phyloP scores from a whole-genome alignment of 495 filamentous ascomycete genomes.

The Penicillium fimorum region DNA sequence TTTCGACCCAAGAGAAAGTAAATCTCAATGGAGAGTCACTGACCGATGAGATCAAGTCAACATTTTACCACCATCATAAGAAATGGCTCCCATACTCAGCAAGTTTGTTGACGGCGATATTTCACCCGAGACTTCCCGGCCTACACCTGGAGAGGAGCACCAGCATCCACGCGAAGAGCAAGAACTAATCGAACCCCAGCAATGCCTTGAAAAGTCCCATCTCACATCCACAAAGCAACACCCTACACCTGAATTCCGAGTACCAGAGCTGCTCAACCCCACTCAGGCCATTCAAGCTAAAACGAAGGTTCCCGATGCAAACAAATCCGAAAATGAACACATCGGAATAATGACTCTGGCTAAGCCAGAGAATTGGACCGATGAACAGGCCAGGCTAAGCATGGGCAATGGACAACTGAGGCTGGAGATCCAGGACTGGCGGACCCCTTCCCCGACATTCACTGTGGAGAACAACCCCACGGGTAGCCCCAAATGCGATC shows the following conservation, averaged over 20 bases:
- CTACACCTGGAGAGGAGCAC: background rate
- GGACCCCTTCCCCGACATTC: background rate
- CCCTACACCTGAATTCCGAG: background rate
- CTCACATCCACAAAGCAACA: background rate
- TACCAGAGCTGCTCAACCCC: background rate
- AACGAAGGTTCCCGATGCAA: background rate
- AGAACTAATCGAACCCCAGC: background rate
- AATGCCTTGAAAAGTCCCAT: background rate
- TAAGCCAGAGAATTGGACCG: background rate
- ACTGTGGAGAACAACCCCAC: background rate
- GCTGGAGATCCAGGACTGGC: background rate
- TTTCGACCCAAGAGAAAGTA: background rate
- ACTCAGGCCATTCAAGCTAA: background rate
- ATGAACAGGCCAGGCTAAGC: background rate
- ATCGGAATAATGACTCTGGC: background rate
- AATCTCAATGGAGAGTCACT: background rate
- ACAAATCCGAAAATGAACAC: background rate
- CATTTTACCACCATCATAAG: background rate
- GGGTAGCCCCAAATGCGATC: background rate
- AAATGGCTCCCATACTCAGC: constrained; percentile 1
- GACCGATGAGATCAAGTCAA: background rate
- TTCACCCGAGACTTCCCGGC: background rate
- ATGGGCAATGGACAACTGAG: background rate
- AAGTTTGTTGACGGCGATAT: background rate
- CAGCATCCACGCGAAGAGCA: too few relatives aligned